A percentile compares a stretch with the other conserved stretches of the same genome.
Evolutionary conservation across 305 asterid species (phyloP).

Genomic region (Fraxinus xanthoxyloides): DNA sequence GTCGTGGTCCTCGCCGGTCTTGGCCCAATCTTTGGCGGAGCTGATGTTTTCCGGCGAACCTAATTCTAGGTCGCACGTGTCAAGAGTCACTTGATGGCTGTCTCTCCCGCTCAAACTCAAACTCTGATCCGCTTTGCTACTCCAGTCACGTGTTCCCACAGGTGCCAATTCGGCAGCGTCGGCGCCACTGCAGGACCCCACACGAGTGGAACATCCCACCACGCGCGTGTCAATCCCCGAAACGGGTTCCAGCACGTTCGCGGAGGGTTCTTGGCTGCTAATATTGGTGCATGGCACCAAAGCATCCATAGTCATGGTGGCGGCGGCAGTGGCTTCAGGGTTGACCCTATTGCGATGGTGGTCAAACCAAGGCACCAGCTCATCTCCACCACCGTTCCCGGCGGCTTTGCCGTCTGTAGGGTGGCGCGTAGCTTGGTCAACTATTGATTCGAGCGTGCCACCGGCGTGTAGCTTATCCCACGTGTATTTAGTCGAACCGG

Average conservation of each 20-base stretch:
- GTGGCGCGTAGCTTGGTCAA: constrained; percentile 62
- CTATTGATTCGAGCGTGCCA: constrained; percentile 61
- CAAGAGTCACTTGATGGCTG: constrained; percentile 43
- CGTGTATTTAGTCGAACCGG: constrained; percentile 15
- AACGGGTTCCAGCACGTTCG: constrained; percentile 20
- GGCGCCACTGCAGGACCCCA: constrained; percentile 63
- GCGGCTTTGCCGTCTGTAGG: constrained; percentile 20
- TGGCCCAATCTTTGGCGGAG: constrained; percentile 52
- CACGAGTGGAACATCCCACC: constrained; percentile 40
- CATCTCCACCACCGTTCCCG: constrained; percentile 19
- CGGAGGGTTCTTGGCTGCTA: constrained; percentile 20
- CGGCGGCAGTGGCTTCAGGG: constrained; percentile 19
- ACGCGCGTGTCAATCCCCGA: constrained; percentile 7
- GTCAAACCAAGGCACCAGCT: constrained; percentile 53
- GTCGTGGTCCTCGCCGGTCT: constrained; percentile 53
- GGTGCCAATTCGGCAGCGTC: constrained; percentile 19
- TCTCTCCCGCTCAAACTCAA: constrained; percentile 42
- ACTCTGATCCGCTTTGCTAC: constrained; percentile 31
- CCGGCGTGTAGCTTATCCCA: constrained; percentile 37
- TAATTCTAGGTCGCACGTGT: constrained; percentile 40
- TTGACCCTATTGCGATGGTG: constrained; percentile 14
- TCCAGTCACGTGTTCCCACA: constrained; percentile 1
- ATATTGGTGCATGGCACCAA: constrained; percentile 41
- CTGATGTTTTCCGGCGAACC: constrained; percentile 61
- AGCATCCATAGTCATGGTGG: constrained; percentile 32